Percentiles rank a stretch among this genome's conserved stretches.
Evolutionary conservation across 768 basidiomycete genomes (phyloP).

Genomic region (Kwoniella europaea): DNA sequence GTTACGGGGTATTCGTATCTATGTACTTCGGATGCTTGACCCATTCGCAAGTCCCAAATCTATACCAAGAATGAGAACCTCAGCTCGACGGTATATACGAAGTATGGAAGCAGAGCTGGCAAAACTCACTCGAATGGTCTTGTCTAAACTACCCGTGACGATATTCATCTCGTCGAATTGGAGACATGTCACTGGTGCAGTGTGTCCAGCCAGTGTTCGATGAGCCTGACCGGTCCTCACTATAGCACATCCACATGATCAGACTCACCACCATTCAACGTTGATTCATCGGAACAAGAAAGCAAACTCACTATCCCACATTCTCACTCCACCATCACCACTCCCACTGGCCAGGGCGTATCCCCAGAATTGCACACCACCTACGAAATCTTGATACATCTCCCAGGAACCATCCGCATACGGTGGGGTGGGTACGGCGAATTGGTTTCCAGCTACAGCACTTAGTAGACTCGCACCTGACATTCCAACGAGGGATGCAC

Average conservation of each 20-base stretch:
- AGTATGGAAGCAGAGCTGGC: not conserved
- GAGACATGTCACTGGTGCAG: slow-evolving; percentile 86
- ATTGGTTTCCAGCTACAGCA: slow-evolving; percentile 66
- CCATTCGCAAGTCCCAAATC: slow-evolving; percentile 97
- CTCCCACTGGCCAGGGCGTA: slow-evolving; percentile 96
- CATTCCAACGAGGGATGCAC: slow-evolving; percentile 44
- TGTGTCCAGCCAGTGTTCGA: slow-evolving; percentile 89
- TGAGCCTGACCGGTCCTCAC: slow-evolving; percentile 98
- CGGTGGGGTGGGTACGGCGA: slow-evolving; percentile 82
- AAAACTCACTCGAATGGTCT: slow-evolving; percentile 76
- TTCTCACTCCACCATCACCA: slow-evolving; percentile 93
- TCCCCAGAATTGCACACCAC: slow-evolving; percentile 97
- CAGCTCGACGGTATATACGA: not conserved
- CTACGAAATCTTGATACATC: slow-evolving; percentile 96
- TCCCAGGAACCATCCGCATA: slow-evolving; percentile 90
- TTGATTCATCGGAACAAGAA: not conserved
- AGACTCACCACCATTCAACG: not conserved
- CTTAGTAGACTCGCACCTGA: slow-evolving; percentile 56
- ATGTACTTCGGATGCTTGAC: slow-evolving; percentile 83
- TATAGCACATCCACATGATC: slow-evolving; percentile 52
- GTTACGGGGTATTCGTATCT: slow-evolving; percentile 90
- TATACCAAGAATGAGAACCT: slow-evolving; percentile 51
- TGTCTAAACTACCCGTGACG: slow-evolving; percentile 90
- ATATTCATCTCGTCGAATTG: slow-evolving; percentile 96
- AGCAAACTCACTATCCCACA: slow-evolving; percentile 93